Conservation (phyloP, 257 asterid species). For the Paulownia fortunei region DNA sequence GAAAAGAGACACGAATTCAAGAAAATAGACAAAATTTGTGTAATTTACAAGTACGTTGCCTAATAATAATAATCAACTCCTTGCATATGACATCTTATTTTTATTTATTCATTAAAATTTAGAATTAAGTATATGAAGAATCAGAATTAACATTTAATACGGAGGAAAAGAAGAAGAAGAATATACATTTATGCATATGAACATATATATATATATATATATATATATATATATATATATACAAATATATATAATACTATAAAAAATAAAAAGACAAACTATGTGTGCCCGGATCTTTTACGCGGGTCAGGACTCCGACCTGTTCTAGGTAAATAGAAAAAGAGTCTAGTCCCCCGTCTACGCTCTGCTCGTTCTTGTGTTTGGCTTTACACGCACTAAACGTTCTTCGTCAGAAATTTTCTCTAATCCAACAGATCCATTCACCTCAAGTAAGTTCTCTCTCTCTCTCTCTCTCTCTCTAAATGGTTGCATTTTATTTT, state of each 20-base stretch:
- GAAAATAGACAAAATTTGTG: too few relatives aligned
- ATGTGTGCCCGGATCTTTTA: not conserved
- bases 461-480: not conserved
- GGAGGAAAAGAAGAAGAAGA: not conserved
- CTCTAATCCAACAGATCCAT: slow-evolving; percentile 26
- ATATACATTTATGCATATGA: not conserved
- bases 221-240: not conserved
- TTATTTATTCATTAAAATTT: too few relatives aligned
- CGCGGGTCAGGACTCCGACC: not conserved
- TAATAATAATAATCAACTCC: too few relatives aligned
- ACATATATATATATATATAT: not conserved
- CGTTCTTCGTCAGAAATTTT: slow-evolving; percentile 10
- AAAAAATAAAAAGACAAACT: not conserved
- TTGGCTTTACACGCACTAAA: not conserved
- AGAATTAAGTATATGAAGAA: too few relatives aligned
- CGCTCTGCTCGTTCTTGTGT: slow-evolving; percentile 4
- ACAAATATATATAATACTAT: not conserved
- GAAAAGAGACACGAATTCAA: too few relatives aligned
- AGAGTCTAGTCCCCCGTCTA: not conserved
- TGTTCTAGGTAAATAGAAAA: not conserved
- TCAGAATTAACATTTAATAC: too few relatives aligned
- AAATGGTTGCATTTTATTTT: not conserved
- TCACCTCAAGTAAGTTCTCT: slow-evolving; percentile 21
- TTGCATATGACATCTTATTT: too few relatives aligned
- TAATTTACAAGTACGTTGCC: too few relatives aligned